Percentiles rank a stretch among this genome's conserved stretches.
phyloP scores from a whole-genome alignment of 768 basidiomycete species.

The Pleurotus giganteus region DNA sequence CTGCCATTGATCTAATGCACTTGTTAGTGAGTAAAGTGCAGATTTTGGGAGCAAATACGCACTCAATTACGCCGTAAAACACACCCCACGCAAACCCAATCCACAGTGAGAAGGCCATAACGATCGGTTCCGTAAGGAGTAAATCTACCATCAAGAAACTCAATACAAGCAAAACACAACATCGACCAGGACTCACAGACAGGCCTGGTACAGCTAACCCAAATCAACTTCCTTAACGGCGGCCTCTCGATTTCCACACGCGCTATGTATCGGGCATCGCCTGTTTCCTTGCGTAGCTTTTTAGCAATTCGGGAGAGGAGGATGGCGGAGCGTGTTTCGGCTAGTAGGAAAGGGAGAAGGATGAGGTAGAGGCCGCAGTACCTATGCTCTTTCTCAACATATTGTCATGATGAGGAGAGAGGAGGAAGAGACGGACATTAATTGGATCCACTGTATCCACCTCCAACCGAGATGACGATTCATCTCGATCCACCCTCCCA shows the following conservation, averaged over 20 bases:
- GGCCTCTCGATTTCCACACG: slow-evolving; percentile 62
- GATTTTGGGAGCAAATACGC: slow-evolving; percentile 7
- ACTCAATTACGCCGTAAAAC: slow-evolving; percentile 58
- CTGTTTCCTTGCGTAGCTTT: slow-evolving; percentile 61
- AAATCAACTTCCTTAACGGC: slow-evolving; percentile 57
- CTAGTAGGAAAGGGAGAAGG: slow-evolving; percentile 52
- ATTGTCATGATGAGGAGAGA: slow-evolving; percentile 10
- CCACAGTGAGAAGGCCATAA: slow-evolving; percentile 74
- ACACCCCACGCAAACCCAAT: slow-evolving; percentile 77
- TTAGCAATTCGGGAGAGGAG: slow-evolving; percentile 66
- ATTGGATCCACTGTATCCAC: slow-evolving; percentile 83
- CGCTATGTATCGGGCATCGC: slow-evolving; percentile 56
- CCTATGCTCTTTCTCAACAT: background rate
- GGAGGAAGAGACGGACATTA: slow-evolving; percentile 44
- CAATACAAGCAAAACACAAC: background rate
- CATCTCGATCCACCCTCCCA: slow-evolving; percentile 67
- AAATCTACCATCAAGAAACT: slow-evolving; percentile 41
- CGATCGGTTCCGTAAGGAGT: slow-evolving; percentile 70
- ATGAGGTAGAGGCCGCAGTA: slow-evolving; percentile 42
- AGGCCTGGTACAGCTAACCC: slow-evolving; percentile 68
- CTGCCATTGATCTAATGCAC: slow-evolving; percentile 41
- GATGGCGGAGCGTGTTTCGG: slow-evolving; percentile 73
- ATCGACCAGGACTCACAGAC: slow-evolving; percentile 47
- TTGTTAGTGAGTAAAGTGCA: background rate
- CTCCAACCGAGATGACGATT: slow-evolving; percentile 62